A percentile compares a stretch with the other conserved stretches of the same genome.
Conservation (phyloP, 1,284 basidiomycete genomes). For the Earliella scabrosa region DNA sequence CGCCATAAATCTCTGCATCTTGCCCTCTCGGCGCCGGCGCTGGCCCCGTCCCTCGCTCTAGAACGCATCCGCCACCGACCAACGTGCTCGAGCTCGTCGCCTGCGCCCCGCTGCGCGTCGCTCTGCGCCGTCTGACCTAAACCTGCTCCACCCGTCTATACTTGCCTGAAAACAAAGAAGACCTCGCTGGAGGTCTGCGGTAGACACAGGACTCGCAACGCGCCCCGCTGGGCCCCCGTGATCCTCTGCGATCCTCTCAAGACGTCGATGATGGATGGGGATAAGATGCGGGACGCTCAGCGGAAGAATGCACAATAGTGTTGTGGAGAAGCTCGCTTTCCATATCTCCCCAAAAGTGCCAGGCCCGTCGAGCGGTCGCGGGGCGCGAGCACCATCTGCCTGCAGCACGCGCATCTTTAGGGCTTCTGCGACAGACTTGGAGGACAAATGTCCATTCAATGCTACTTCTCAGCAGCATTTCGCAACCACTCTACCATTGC, state of each 20-base stretch:
- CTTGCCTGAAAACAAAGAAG: no score
- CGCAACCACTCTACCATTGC: not conserved
- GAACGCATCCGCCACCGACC: not conserved
- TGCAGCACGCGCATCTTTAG: no score
- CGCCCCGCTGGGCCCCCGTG: not conserved
- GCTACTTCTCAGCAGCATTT: no score
- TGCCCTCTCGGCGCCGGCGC: not conserved
- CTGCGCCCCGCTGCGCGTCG: not conserved
- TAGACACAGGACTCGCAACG: not conserved
- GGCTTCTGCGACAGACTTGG: no score
- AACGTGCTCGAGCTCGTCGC: not conserved
- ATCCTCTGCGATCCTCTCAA: not conserved
- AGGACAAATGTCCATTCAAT: no score
- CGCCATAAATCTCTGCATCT: slow-evolving; percentile 3
- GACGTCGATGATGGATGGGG: slow-evolving; percentile 5
- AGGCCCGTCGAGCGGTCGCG: no score
- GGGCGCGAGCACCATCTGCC: no score
- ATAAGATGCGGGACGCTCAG: not conserved
- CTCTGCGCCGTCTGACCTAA: not conserved
- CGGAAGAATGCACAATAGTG: not conserved
- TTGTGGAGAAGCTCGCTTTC: not conserved
- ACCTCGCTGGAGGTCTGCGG: no score
- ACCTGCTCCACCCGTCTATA: not conserved
- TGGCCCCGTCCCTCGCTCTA: not conserved
- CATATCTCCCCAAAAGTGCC: not conserved